phyloP scores from a whole-genome alignment of 306 rosid genomes.

The Carpinus fangiana region DNA sequence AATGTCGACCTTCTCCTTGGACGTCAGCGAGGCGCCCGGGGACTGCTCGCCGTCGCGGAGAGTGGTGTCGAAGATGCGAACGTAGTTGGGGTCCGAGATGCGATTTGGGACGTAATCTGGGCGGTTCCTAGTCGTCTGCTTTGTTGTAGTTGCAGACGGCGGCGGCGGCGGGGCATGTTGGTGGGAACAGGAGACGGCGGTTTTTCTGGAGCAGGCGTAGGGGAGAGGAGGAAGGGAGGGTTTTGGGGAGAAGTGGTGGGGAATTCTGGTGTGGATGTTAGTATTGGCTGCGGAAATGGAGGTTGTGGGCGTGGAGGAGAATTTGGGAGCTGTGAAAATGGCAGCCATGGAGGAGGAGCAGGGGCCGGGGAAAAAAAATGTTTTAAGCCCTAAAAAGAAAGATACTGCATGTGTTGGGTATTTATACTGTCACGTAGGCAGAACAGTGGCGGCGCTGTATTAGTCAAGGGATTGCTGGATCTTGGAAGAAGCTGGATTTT shows the following conservation, averaged over 20 bases:
- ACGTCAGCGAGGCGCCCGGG: constrained; percentile 94
- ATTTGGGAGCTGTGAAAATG: constrained; percentile 21
- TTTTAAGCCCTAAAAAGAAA: too few relatives aligned
- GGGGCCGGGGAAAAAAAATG: neutral
- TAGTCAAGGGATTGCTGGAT: too few relatives aligned
- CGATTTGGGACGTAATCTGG: constrained; percentile 84
- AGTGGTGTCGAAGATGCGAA: constrained; percentile 89
- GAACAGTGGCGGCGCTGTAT: too few relatives aligned
- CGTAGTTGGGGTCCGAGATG: constrained; percentile 74
- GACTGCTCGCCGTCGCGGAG: constrained; percentile 99
- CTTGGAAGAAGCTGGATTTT: too few relatives aligned
- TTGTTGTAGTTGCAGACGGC: neutral
- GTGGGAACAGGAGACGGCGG: constrained; percentile 33
- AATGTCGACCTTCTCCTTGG: constrained; percentile 85
- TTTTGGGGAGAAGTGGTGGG: constrained; percentile 15
- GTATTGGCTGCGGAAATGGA: constrained; percentile 10
- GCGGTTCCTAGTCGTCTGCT: constrained; percentile 31
- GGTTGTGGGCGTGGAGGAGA: constrained; percentile 14
- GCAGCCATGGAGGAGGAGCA: constrained; percentile 26
- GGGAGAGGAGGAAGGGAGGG: constrained; percentile 3
- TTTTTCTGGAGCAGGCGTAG: neutral
- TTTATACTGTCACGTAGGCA: too few relatives aligned
- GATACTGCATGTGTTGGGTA: too few relatives aligned
- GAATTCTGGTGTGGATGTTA: neutral
- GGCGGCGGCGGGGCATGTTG: neutral